phyloP scores from a whole-genome alignment of 306 rosid genomes.

The Malus sieversii region DNA sequence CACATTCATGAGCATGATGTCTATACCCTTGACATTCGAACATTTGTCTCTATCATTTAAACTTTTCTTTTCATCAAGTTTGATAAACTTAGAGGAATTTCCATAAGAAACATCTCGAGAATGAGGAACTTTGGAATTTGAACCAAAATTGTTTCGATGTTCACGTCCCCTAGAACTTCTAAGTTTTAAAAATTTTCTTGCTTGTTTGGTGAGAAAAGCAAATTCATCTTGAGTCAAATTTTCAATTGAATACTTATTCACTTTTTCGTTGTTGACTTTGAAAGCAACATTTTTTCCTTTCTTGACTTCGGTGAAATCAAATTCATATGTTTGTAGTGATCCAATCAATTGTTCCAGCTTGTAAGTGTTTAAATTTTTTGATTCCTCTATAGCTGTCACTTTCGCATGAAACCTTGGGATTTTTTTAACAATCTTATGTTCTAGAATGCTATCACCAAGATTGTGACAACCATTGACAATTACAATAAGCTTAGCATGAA shows the following conservation, averaged over 20 bases:
- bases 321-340: not conserved
- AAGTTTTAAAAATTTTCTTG: not conserved
- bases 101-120: no score
- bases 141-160: no score
- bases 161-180: no score
- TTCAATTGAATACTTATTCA: not conserved
- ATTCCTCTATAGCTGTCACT: rapidly evolving
- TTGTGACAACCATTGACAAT: not conserved
- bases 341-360: no score
- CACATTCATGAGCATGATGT: no score
- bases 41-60: no score
- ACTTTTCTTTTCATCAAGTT: no score
- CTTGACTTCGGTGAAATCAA: not conserved
- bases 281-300: not conserved
- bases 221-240: not conserved
- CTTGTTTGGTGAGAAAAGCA: not conserved
- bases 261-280: not conserved
- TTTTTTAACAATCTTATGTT: no score
- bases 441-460: not conserved
- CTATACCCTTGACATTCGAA: no score
- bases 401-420: not conserved
- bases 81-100: no score
- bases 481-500: not conserved
- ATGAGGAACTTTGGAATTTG: no score
- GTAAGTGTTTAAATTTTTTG: not conserved